Base-by-base conservation (phyloP, 306 rosid genomes). In the Trifolium dubium region DNA sequence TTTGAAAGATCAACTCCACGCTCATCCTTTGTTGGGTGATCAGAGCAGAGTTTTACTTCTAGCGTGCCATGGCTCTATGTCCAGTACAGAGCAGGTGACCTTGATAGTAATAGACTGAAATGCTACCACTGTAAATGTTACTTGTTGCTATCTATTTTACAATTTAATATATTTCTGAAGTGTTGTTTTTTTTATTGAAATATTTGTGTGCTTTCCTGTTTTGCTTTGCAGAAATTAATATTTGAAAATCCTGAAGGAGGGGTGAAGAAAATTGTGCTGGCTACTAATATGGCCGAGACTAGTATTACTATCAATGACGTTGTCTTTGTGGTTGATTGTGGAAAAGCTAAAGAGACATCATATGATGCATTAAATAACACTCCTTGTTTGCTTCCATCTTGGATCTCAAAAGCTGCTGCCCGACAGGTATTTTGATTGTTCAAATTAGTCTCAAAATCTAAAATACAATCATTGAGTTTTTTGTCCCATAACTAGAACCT, bases 241-340 rank as follows among this genome's bases (percentile, higher is more conserved):
- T 95, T 95, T 85, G 91, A 85, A 62, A 85, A 88, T 82, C 91
- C 97, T 64, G 85, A 81, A 64, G 87, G 88, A 49, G 98, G 93
- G 81, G 90, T 88, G 84, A 87, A 96, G 88, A 95, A 95, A 81
- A 86, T 95, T 77, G 98, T 95, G 68, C 84, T 95, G 43, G 93
- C 99, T 41, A 95, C 99, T 65, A 95, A 95, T 79, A 95, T 95
- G 85, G 99, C 99, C 1, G 98, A 92, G 85, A 95, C 99, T 54
- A 95, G 99, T 81, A 92, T 95, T 65, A 95, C 99, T 59, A 95
- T 92, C 37, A 89, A 87, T 80, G 99, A 95, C 40, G 90, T 94
- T 76, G 99, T 92, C 75, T 92, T 87, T 81, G 98, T 95, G 75
- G 81, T 95, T 61, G 99, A 95, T 78, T 90, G 97, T 72, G 99